Percentiles rank a stretch among this genome's conserved stretches.
phyloP scores from a whole-genome alignment of 148 eudicot species.

The Amaranthus palmeri region DNA sequence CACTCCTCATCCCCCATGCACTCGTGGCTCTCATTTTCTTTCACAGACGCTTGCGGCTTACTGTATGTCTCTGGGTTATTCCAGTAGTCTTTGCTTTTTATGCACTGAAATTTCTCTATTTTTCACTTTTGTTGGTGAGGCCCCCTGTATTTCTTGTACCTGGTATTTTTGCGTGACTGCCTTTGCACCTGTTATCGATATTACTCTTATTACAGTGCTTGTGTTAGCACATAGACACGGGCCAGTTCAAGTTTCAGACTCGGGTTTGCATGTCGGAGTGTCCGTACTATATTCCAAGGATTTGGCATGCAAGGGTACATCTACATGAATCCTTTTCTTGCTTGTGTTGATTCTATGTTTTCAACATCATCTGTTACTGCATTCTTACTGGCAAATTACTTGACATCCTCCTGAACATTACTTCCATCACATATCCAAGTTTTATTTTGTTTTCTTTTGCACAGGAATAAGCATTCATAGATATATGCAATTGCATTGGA shows the following conservation, averaged over 20 bases:
- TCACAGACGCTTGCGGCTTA: no score
- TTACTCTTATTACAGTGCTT: no score
- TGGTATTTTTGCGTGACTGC: background rate
- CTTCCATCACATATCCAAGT: background rate
- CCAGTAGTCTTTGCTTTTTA: no score
- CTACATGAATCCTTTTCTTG: no score
- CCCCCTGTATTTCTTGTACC: background rate
- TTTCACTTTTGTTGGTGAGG: background rate
- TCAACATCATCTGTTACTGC: background rate
- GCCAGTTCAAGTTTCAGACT: no score
- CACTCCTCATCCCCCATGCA: no score
- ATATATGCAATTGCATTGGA: background rate
- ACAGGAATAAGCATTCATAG: slow-evolving; percentile 24
- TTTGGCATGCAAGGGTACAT: no score
- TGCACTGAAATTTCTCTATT: background rate
- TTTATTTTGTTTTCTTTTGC: background rate
- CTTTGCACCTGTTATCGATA: background rate
- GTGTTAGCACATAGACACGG: no score
- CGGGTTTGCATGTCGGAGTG: no score
- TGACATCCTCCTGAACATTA: background rate
- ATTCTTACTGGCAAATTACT: background rate
- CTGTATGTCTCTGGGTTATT: no score
- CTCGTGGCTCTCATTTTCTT: no score
- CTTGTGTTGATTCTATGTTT: background rate
- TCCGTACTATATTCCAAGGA: no score